A percentile compares a stretch with the other conserved stretches of the same genome.
Evolutionary conservation across 2,329 filamentous ascomycete species (phyloP).

Genomic region (Colletotrichum godetiae): DNA sequence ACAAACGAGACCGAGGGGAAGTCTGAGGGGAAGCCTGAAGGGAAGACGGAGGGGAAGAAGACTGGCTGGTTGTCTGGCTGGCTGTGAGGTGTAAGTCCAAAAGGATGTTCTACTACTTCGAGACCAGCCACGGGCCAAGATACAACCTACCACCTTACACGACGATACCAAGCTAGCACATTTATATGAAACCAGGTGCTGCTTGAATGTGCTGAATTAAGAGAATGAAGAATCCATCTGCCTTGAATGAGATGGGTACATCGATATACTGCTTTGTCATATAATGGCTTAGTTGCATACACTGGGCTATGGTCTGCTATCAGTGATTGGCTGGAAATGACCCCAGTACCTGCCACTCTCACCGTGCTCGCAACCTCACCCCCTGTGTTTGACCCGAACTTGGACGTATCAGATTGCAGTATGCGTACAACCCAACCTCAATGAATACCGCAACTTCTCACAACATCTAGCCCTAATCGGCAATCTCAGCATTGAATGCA

Average conservation of each 20-base stretch:
- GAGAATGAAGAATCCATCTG: not conserved
- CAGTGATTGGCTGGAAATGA: conserved; percentile 16
- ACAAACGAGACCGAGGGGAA: conserved; percentile 44
- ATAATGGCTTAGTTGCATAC: not conserved
- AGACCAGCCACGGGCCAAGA: no score
- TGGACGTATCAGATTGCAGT: conserved; percentile 24
- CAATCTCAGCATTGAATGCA: not conserved
- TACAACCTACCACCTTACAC: not conserved
- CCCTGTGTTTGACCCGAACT: conserved; percentile 36
- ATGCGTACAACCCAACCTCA: conserved; percentile 9
- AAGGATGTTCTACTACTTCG: not conserved
- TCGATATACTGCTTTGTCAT: not conserved
- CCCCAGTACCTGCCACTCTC: not conserved
- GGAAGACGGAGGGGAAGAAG: conserved; percentile 33
- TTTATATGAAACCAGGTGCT: not conserved
- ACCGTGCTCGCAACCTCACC: conserved; percentile 16
- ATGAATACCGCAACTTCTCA: conserved; percentile 7
- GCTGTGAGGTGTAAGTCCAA: conserved; percentile 8
- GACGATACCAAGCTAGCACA: not conserved
- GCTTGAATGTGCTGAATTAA: not conserved
- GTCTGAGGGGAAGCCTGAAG: not conserved
- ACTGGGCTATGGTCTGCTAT: no score
- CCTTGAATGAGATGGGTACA: not conserved
- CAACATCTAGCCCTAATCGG: not conserved
- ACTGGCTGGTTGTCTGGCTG: conserved; percentile 5